A percentile compares a stretch with the other conserved stretches of the same genome.
Evolutionary conservation across 2,329 filamentous ascomycete genomes (phyloP).

Genomic region (Trichoderma sp.): DNA sequence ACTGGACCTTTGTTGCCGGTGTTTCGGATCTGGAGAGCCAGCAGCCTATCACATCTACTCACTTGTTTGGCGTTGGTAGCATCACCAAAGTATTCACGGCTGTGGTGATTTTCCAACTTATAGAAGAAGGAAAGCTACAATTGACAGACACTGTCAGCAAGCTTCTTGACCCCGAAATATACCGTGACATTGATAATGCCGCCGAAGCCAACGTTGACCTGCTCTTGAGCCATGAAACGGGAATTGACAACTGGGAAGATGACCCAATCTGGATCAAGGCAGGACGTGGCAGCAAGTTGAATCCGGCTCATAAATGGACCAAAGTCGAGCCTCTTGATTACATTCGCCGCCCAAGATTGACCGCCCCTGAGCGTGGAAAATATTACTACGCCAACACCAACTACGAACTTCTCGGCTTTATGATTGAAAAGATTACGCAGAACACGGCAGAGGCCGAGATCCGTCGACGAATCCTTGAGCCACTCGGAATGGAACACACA

Average conservation of each 20-base stretch:
- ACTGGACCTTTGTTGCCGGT: constrained; percentile 17
- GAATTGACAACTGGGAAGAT: constrained; percentile 25
- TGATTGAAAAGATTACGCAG: constrained; percentile 19
- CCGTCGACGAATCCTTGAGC: constrained; percentile 12
- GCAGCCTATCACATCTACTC: constrained; percentile 8
- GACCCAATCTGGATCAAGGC: constrained; percentile 20
- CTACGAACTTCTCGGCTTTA: constrained; percentile 24
- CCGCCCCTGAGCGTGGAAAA: constrained; percentile 19
- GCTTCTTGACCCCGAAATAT: constrained; percentile 7
- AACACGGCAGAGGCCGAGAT: constrained; percentile 21
- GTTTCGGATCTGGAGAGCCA: not conserved
- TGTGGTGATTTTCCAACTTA: constrained; percentile 23
- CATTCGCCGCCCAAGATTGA: constrained; percentile 21
- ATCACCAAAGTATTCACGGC: constrained; percentile 26
- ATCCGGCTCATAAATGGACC: constrained; percentile 20
- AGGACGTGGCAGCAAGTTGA: constrained; percentile 19
- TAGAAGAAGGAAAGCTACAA: constrained; percentile 23
- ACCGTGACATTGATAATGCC: constrained; percentile 20
- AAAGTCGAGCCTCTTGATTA: constrained; percentile 24
- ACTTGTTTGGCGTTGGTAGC: constrained; percentile 24
- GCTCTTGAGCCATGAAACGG: constrained; percentile 21
- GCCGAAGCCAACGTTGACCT: constrained; percentile 5
- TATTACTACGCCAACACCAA: constrained; percentile 25
- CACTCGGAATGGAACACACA: constrained; percentile 19
- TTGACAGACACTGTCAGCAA: constrained; percentile 19